These are phyloP conservation scores for Candida saitoana DNA, from an alignment of 805 yeast genomes.

Conservation along the genomic window DNA sequence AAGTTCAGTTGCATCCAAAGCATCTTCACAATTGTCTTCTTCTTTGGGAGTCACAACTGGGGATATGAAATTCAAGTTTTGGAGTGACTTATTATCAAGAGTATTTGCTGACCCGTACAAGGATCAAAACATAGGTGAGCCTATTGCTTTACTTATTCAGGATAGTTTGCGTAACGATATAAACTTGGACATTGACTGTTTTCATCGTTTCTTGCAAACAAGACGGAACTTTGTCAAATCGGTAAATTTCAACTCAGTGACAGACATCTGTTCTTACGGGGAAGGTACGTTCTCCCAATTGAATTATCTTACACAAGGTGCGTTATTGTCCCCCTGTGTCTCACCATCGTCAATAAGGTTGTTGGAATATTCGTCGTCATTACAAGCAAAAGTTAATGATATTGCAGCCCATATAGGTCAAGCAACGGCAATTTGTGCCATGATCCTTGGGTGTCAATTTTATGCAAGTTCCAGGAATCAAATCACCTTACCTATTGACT, in stretches of 20 bases:
- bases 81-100: constrained; percentile 60
- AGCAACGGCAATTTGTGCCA: constrained; percentile 65
- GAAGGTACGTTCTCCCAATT: constrained; percentile 77
- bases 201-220: constrained; percentile 58
- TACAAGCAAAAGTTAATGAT: constrained; percentile 50
- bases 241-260: constrained; percentile 43
- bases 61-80: constrained; percentile 63
- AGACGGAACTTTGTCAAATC: constrained; percentile 50
- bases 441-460: constrained; percentile 56
- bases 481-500: constrained; percentile 60
- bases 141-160: constrained; percentile 57
- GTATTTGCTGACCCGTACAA: constrained; percentile 35
- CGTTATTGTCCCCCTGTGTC: constrained; percentile 51
- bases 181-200: constrained; percentile 48
- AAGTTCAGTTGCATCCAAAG: constrained; percentile 24
- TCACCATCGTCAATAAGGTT: constrained; percentile 53
- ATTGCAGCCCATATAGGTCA: constrained; percentile 81
- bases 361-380: constrained; percentile 41
- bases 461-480: constrained; percentile 49
- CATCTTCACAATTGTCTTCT: constrained; percentile 24
- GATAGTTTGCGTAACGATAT: constrained; percentile 48
- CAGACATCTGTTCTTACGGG: constrained; percentile 68
- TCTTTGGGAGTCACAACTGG: constrained; percentile 38
- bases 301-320: constrained; percentile 61
- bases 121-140: constrained; percentile 50